Conservation (phyloP, 1,284 basidiomycete species). For the Sparassis latifolia region DNA sequence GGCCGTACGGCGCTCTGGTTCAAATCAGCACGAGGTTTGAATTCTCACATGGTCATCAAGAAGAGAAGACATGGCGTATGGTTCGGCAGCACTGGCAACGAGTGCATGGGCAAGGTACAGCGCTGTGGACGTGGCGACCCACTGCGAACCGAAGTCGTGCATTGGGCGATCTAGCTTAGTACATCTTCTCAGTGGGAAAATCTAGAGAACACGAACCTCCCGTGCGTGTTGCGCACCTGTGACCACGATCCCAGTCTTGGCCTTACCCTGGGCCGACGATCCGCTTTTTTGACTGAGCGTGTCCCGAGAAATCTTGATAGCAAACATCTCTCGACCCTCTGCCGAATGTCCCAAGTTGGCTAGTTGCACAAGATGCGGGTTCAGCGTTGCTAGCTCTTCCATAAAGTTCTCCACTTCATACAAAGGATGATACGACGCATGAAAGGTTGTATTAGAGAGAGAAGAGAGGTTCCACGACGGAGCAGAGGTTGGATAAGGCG, state of each 20-base stretch:
- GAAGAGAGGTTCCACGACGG: conserved; percentile 23
- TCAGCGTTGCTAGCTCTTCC: conserved; percentile 32
- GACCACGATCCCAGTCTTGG: conserved; percentile 58
- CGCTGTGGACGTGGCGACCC: conserved; percentile 73
- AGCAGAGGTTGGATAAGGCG: neutral
- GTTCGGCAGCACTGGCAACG: conserved; percentile 41
- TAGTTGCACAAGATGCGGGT: conserved; percentile 37
- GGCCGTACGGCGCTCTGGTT: neutral
- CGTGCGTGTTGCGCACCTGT: conserved; percentile 75
- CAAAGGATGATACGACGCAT: conserved; percentile 46
- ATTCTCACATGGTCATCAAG: conserved; percentile 48
- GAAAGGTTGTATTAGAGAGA: conserved; percentile 36
- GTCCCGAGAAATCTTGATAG: conserved; percentile 37
- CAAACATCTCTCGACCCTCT: conserved; percentile 49
- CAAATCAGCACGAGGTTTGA: neutral
- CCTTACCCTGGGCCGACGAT: conserved; percentile 8
- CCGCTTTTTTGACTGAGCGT: neutral
- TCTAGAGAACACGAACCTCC: conserved; percentile 7
- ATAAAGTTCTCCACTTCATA: conserved; percentile 48
- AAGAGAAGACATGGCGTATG: conserved; percentile 40
- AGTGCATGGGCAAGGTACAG: conserved; percentile 73
- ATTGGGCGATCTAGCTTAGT: neutral
- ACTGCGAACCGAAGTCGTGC: conserved; percentile 36
- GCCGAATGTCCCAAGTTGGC: conserved; percentile 44
- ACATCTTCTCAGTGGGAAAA: neutral